A percentile compares a stretch with the other conserved stretches of the same genome.
These are phyloP conservation scores for Verticillium dahliae DNA, from an alignment of 2,329 filamentous ascomycete genomes.

Conservation along the genomic window DNA sequence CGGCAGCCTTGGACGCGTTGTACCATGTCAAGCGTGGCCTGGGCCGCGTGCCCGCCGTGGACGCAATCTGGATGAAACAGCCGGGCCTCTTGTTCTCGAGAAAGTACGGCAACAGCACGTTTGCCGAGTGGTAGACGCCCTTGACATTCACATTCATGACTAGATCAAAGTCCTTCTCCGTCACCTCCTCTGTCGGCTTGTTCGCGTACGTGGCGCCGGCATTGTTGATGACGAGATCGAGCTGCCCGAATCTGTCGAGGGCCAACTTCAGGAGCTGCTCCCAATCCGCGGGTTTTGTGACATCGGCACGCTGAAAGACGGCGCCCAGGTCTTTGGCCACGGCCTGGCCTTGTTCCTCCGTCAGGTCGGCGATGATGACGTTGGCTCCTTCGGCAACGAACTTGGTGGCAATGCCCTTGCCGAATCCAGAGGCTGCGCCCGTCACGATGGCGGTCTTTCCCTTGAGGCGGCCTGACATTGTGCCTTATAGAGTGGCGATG, in stretches of 20 bases:
- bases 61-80: constrained; percentile 59
- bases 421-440: constrained; percentile 58
- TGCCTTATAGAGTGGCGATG: constrained; percentile 4
- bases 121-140: constrained; percentile 54
- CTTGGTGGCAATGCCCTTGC: constrained; percentile 52
- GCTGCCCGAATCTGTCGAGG: constrained; percentile 37
- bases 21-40: constrained; percentile 62
- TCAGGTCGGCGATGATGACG: constrained; percentile 58
- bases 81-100: constrained; percentile 46
- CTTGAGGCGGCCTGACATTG: constrained; percentile 23
- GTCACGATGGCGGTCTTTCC: constrained; percentile 37
- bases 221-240: constrained; percentile 57
- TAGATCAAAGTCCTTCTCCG: constrained; percentile 58
- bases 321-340: constrained; percentile 38
- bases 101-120: constrained; percentile 54
- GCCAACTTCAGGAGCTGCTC: constrained; percentile 36
- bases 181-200: constrained; percentile 58
- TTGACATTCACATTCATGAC: constrained; percentile 66
- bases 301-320: constrained; percentile 37
- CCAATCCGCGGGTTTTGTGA: constrained; percentile 48
- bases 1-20: constrained; percentile 61
- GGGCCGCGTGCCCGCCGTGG: constrained; percentile 53
- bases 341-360: constrained; percentile 40
- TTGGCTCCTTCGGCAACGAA: constrained; percentile 54
- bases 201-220: constrained; percentile 53